These are phyloP conservation scores for Umbilicus rupestris DNA, from an alignment of 164 flowering plant species.

Conservation along the genomic window DNA sequence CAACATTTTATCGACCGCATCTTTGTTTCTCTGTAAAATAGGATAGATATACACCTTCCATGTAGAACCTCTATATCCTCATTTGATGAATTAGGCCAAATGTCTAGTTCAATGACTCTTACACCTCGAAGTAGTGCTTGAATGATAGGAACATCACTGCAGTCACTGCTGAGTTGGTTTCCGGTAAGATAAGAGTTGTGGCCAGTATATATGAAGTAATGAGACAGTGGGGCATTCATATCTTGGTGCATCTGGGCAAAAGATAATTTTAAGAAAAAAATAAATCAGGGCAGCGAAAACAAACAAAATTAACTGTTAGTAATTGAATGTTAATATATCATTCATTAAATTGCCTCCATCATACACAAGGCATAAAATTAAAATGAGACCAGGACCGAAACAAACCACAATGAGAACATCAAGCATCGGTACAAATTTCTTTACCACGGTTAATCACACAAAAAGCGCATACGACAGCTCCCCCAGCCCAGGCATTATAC, in stretches of 20 bases:
- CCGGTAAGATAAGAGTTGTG: slow-evolving; percentile 73
- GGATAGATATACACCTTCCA: slow-evolving; percentile 36
- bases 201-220: slow-evolving; percentile 64
- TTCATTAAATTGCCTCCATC: neutral
- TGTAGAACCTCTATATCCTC: slow-evolving; percentile 63
- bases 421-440: too few relatives aligned
- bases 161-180: slow-evolving; percentile 65
- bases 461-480: too few relatives aligned
- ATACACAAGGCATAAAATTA: neutral
- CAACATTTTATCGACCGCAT: neutral
- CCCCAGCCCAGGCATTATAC: too few relatives aligned
- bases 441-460: too few relatives aligned
- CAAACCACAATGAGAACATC: too few relatives aligned
- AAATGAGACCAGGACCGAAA: too few relatives aligned
- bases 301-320: neutral
- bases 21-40: neutral
- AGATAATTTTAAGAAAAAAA: neutral
- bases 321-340: neutral
- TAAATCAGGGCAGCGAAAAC: neutral
- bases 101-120: slow-evolving; percentile 66
- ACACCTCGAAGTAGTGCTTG: slow-evolving; percentile 52
- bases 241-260: slow-evolving; percentile 55
- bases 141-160: slow-evolving; percentile 65
- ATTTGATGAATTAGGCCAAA: slow-evolving; percentile 57
- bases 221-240: slow-evolving; percentile 62